Percentiles rank a stretch among this genome's conserved stretches.
These are phyloP conservation scores for Coniochaeta sp. DNA, from an alignment of 2,329 filamentous ascomycete species.

Conservation along the genomic window DNA sequence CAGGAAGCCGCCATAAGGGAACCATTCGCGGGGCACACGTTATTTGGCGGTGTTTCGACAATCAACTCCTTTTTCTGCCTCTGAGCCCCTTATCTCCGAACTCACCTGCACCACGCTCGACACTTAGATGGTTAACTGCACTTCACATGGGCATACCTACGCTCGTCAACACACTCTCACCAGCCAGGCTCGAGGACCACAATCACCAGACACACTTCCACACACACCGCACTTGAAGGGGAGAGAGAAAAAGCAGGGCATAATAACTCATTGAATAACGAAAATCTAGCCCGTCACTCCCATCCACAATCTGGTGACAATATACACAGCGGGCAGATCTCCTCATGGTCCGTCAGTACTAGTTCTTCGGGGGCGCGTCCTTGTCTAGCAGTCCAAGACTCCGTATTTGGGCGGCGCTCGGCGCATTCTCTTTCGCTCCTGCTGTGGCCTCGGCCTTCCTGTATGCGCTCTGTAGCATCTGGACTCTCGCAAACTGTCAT, in stretches of 20 bases:
- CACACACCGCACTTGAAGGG: not conserved
- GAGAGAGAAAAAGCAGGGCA: not conserved
- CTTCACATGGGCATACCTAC: too few relatives aligned
- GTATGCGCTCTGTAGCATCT: slow-evolving; percentile 76
- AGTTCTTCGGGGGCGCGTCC: slow-evolving; percentile 67
- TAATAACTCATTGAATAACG: not conserved
- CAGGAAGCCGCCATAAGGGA: not conserved
- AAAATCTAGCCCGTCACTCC: not conserved
- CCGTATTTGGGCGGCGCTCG: slow-evolving; percentile 79
- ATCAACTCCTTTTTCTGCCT: not conserved
- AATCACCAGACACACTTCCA: not conserved
- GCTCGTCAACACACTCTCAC: not conserved
- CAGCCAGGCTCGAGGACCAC: not conserved
- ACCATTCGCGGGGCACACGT: not conserved
- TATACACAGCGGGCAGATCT: slow-evolving; percentile 10
- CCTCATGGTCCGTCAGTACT: slow-evolving; percentile 22
- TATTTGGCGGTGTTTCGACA: not conserved
- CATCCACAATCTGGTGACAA: slow-evolving; percentile 2
- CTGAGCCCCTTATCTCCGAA: too few relatives aligned
- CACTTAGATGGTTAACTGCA: too few relatives aligned
- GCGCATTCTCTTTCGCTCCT: slow-evolving; percentile 71
- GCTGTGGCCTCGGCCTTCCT: slow-evolving; percentile 65
- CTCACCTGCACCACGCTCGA: too few relatives aligned
- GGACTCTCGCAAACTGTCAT: slow-evolving; percentile 66
- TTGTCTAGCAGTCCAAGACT: slow-evolving; percentile 78